Evolutionary conservation across 2,329 filamentous ascomycete species (phyloP).

Genomic region (Zymoseptoria pseudotritici): DNA sequence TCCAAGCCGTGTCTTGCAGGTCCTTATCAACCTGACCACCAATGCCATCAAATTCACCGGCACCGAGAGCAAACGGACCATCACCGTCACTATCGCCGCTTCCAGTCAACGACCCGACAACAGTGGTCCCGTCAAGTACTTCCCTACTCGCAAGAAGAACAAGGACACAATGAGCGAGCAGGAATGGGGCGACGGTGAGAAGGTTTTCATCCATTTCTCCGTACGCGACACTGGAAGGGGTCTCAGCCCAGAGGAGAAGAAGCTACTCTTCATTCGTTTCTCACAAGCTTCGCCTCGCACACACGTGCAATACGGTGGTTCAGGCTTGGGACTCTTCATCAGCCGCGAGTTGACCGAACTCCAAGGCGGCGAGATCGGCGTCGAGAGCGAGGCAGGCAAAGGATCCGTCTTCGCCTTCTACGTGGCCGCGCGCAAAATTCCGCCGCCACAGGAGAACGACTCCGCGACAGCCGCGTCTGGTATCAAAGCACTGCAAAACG

Average conservation of each 20-base stretch:
- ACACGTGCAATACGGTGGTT: constrained; percentile 72
- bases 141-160: constrained; percentile 49
- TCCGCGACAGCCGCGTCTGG: constrained; percentile 3
- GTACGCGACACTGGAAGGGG: constrained; percentile 68
- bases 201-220: constrained; percentile 61
- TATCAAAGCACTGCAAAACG: neutral
- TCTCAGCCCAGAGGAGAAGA: constrained; percentile 62
- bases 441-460: constrained; percentile 26
- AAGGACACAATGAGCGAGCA: constrained; percentile 42
- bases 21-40: constrained; percentile 71
- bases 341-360: constrained; percentile 71
- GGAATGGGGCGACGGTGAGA: constrained; percentile 64
- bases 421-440: constrained; percentile 54
- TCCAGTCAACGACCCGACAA: constrained; percentile 47
- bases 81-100: constrained; percentile 59
- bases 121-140: constrained; percentile 50
- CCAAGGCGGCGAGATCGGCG: constrained; percentile 72
- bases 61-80: constrained; percentile 53
- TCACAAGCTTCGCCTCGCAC: constrained; percentile 69
- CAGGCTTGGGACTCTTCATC: constrained; percentile 72
- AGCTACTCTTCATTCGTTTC: constrained; percentile 69
- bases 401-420: constrained; percentile 74
- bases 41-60: constrained; percentile 80
- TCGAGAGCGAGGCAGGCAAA: constrained; percentile 57
- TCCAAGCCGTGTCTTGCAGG: constrained; percentile 66